Base-by-base conservation (phyloP, 1,284 basidiomycete genomes). In the Trichosporon sp. region DNA sequence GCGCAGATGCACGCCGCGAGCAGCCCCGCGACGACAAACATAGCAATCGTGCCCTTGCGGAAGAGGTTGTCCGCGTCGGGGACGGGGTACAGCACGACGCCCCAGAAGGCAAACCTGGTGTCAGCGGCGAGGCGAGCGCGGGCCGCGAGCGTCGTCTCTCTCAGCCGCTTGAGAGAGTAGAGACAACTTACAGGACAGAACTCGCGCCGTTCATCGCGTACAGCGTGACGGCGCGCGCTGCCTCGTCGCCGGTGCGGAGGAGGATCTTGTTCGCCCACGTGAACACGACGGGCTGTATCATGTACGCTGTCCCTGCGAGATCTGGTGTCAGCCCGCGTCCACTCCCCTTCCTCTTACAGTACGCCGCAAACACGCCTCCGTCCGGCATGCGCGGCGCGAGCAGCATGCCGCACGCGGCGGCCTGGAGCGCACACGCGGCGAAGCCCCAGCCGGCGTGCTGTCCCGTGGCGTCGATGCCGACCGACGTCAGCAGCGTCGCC, bases 11-110 rank as follows among this genome's bases (percentile, higher is more conserved):
- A 64, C 9, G 8, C 31, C 0, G 62, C 66, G 32, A 92, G 83
- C 0, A 89, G 85, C 0, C 94, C 96, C 76, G 98, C 94, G 34
- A 98, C 85, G 65, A 90, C 89, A 70, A 89, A 87, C 80, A 93
- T 95, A 66, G 91, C 81, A 29, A 93, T 85, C 32, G 95, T 75
- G 9, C 89, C 86, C 1, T 84, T 74, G 15, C 67, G 58, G 60
- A 62, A 67, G 11, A 13, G 60, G 8, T 13, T 2, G n/a, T 42
- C 58, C 0, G 65, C 65, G 31, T 67, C 65, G 15, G 70, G 34
- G 3, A 60, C 64, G 13, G 70, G 70, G 38, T 69, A 69, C 60
- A 71, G 70, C 13, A 64, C 32, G 68, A 69, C 67, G 4, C 70
- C 68, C 65, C 64, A 71, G 34, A 56, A 69, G 1, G 65, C 53